A percentile compares a stretch with the other conserved stretches of the same genome.
phyloP scores from a whole-genome alignment of 2,329 filamentous ascomycete genomes.

The Rutstroemia sp. region DNA sequence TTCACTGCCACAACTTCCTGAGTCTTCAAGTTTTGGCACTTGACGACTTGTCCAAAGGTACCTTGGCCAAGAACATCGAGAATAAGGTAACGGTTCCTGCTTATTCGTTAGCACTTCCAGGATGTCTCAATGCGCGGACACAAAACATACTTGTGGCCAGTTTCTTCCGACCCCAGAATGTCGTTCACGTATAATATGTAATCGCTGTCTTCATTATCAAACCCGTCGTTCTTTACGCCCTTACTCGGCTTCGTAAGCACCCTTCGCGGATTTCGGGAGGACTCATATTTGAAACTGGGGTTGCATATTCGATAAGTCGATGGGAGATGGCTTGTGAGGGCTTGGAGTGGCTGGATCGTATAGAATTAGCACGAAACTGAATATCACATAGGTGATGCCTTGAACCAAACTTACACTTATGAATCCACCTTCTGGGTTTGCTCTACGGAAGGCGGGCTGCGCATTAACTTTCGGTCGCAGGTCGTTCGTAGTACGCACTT shows the following conservation, averaged over 20 bases:
- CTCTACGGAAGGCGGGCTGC: constrained; percentile 85
- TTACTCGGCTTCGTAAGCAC: constrained; percentile 98
- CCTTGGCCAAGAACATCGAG: constrained; percentile 94
- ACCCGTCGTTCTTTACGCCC: constrained; percentile 96
- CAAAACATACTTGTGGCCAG: constrained; percentile 77
- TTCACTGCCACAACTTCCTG: constrained; percentile 98
- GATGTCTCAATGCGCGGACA: constrained; percentile 6
- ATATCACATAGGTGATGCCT: background rate
- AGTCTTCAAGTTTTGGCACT: constrained; percentile 97
- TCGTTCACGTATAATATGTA: constrained; percentile 99
- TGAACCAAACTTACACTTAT: constrained; percentile 66
- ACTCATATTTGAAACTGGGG: constrained; percentile 96
- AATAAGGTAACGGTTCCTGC: constrained; percentile 88
- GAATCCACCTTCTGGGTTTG: constrained; percentile 94
- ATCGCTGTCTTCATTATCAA: constrained; percentile 97
- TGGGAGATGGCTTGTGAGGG: constrained; percentile 84
- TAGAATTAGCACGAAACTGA: constrained; percentile 21
- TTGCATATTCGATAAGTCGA: constrained; percentile 98
- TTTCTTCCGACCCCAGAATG: constrained; percentile 94
- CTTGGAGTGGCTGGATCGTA: constrained; percentile 72
- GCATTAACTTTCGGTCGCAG: constrained; percentile 75
- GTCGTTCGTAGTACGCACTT: constrained; percentile 64
- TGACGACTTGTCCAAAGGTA: constrained; percentile 97
- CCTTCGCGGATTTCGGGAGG: constrained; percentile 87
- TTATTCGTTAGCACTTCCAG: constrained; percentile 20